Conservation (phyloP, 345 rosid species). For the Acer yangbiense region DNA sequence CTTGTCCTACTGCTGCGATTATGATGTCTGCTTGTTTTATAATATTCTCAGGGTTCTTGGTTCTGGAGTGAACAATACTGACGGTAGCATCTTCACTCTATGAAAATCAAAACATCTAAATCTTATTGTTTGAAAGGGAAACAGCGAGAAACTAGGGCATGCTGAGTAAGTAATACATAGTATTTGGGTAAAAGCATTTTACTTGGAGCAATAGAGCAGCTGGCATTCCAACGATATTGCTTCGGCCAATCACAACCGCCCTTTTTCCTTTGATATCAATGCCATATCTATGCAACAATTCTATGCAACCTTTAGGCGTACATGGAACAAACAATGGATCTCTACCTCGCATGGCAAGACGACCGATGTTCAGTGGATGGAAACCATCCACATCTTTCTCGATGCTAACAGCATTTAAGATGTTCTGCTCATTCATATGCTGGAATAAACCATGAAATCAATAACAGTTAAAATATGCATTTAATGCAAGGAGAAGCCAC, state of each 20-base stretch:
- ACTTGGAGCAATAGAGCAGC: slow-evolving; percentile 87
- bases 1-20: slow-evolving; percentile 76
- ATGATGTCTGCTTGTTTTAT: slow-evolving; percentile 77
- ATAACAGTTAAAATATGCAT: not conserved
- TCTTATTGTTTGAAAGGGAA: not conserved
- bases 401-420: slow-evolving; percentile 69
- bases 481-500: not conserved
- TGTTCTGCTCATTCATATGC: slow-evolving; percentile 81
- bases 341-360: slow-evolving; percentile 85
- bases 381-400: slow-evolving; percentile 95
- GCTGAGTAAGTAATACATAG: not conserved
- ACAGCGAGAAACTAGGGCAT: not conserved
- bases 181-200: slow-evolving; percentile 18
- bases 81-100: slow-evolving; percentile 88
- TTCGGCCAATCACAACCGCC: slow-evolving; percentile 86
- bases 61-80: slow-evolving; percentile 77
- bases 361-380: slow-evolving; percentile 83
- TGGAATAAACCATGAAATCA: slow-evolving; percentile 27
- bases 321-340: slow-evolving; percentile 84
- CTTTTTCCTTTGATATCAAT: slow-evolving; percentile 77
- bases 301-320: slow-evolving; percentile 93
- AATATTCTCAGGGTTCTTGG: slow-evolving; percentile 73
- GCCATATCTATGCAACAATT: slow-evolving; percentile 71
- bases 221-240: slow-evolving; percentile 96
- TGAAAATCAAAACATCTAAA: slow-evolving; percentile 9